Evolutionary conservation across 2,329 filamentous ascomycete genomes (phyloP), one percentile per base, ranked within the genome.

Genomic region (Chrysoporthe austroafricana): DNA sequence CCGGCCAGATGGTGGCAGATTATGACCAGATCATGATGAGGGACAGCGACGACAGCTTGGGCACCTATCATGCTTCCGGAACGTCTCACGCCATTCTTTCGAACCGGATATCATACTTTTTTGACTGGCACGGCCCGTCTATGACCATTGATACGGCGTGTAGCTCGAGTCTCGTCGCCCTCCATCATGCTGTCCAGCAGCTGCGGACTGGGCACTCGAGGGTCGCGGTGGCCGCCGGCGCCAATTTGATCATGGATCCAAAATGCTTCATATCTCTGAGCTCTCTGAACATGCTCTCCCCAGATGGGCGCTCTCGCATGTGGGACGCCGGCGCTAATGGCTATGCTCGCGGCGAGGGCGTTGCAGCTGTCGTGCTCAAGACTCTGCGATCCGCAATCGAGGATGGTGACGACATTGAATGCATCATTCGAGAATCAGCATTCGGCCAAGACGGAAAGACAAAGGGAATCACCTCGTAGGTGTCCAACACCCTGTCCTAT

Each of bases 281-380:
- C 13, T 78, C 78, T 34, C 71, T 80, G 5, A 73, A 77, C 42
- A 80, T 81, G 73, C 71, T 82, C 0, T 79, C 77, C 9, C 76
- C 78, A 1, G 72, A 76, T 1, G 77, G 79, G 0, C 75, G 74
- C 46, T 80, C 76, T 36, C 76, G 77, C 11, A 79, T 79, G 71
- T 85, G 81, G 73, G 84, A 86, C 69, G 72, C 73, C 0, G 72
- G 73, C 5, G 85, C 82, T 0, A 77, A 84, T 66, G 85, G 85
- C 0, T 87, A 86, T 69, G 83, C 79, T 1, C 77, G 84, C 13
- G 85, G 84, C 1, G 85, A 87, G 68, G 85, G 84, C 1, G 72
- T 82, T 9, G 82, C 77, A 0, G 76, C 79, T 1, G 42, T 87
- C 0, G 68, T 86, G 0, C 69, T 87, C 1, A 87, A 87, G 73